phyloP scores from a whole-genome alignment of 2,329 filamentous ascomycete genomes.

The Hypoxylon sp. region DNA sequence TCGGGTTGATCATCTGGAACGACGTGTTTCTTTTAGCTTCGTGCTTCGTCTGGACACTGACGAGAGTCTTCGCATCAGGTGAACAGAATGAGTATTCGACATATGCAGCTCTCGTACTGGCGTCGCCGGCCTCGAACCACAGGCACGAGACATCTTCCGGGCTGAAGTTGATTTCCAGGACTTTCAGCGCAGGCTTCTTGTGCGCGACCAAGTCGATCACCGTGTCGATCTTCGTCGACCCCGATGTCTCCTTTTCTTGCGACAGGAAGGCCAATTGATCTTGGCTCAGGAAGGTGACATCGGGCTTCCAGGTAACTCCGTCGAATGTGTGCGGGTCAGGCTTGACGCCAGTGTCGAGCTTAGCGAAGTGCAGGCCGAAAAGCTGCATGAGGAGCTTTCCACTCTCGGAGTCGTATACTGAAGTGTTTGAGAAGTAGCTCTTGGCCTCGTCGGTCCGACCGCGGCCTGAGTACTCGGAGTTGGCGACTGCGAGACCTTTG shows the following conservation, averaged over 20 bases:
- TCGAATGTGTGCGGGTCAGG: constrained; percentile 38
- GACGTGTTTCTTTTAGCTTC: constrained; percentile 1
- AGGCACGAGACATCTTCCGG: constrained; percentile 34
- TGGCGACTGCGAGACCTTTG: background rate
- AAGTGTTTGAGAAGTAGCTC: constrained; percentile 18
- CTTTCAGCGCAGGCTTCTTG: constrained; percentile 45
- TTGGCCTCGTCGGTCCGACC: constrained; percentile 21
- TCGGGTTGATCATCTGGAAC: no score
- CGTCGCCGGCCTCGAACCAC: constrained; percentile 36
- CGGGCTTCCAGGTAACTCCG: constrained; percentile 34
- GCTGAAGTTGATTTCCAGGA: constrained; percentile 47
- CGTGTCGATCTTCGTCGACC: background rate
- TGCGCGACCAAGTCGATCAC: constrained; percentile 47
- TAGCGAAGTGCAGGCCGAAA: constrained; percentile 30
- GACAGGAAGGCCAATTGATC: constrained; percentile 8
- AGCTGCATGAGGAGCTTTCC: constrained; percentile 35
- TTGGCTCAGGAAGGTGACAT: constrained; percentile 33
- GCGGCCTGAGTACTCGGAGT: constrained; percentile 15
- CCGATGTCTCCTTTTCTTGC: background rate
- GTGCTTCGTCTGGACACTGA: background rate
- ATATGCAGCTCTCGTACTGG: background rate
- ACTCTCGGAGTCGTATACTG: constrained; percentile 29
- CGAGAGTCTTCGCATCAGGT: background rate
- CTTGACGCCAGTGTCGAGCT: constrained; percentile 35
- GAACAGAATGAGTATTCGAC: background rate